phyloP scores from a whole-genome alignment of 768 basidiomycete species.

The Cystofilobasidium ferigula region DNA sequence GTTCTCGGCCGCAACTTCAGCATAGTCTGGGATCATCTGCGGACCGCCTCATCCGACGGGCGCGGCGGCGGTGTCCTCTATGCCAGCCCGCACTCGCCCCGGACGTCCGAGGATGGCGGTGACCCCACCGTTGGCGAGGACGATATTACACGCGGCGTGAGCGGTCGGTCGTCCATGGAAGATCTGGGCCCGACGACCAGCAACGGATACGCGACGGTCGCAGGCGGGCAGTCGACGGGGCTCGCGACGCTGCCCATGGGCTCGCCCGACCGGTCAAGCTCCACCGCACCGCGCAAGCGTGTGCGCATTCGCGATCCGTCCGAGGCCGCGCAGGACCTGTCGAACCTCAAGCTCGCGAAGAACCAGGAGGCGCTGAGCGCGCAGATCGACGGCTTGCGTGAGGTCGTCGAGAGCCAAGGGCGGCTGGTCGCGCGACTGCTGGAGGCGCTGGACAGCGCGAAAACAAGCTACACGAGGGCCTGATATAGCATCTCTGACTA shows the following conservation, averaged over 20 bases:
- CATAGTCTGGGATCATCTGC: constrained; percentile 60
- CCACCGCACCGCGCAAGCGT: constrained; percentile 26
- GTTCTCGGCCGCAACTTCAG: constrained; percentile 87
- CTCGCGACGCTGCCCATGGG: constrained; percentile 20
- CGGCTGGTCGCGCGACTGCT: constrained; percentile 32
- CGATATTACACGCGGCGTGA: constrained; percentile 4
- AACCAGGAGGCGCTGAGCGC: constrained; percentile 26
- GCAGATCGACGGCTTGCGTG: constrained; percentile 30
- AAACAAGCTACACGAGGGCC: background rate
- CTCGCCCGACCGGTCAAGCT: constrained; percentile 11
- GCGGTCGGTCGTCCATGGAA: constrained; percentile 15
- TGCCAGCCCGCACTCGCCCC: background rate
- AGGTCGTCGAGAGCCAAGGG: constrained; percentile 36
- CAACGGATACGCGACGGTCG: constrained; percentile 14
- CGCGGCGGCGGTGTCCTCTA: constrained; percentile 45
- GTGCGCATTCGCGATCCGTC: background rate
- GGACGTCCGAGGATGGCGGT: background rate
- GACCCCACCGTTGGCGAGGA: background rate
- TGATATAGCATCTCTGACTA: background rate
- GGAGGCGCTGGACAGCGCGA: constrained; percentile 26
- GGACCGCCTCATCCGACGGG: background rate
- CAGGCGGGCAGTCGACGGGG: background rate
- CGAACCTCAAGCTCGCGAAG: constrained; percentile 12
- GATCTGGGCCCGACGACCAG: background rate
- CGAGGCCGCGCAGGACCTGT: constrained; percentile 31